A percentile compares a stretch with the other conserved stretches of the same genome.
Evolutionary conservation across 768 basidiomycete species (phyloP).

Genomic region (Tulasnella calospora): DNA sequence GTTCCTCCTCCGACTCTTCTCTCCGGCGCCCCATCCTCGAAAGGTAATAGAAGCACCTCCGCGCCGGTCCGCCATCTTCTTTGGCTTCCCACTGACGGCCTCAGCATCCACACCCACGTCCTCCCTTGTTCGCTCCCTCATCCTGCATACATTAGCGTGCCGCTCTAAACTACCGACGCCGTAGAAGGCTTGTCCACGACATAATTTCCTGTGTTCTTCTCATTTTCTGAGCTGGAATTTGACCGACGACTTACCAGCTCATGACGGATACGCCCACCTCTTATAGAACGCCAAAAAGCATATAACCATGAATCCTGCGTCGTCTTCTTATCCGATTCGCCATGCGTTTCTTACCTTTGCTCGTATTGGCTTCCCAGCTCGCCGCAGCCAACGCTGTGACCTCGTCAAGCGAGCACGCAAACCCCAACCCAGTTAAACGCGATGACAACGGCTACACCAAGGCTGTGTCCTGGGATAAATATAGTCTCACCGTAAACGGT

Average conservation of each 20-base stretch:
- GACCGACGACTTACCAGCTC: neutral
- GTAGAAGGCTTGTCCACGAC: neutral
- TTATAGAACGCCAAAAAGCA: neutral
- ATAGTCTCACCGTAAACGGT: slow-evolving; percentile 62
- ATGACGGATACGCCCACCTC: neutral
- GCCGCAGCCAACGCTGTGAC: neutral
- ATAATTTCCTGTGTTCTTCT: neutral
- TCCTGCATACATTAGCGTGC: neutral
- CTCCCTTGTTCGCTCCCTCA: neutral
- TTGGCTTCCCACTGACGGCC: neutral
- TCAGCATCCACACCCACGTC: neutral
- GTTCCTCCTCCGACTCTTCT: neutral
- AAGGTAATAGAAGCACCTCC: neutral
- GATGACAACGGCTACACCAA: slow-evolving; percentile 6
- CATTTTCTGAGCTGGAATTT: neutral
- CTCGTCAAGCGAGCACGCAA: neutral
- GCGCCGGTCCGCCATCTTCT: neutral
- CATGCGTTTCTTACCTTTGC: slow-evolving; percentile 3
- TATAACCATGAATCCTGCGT: neutral
- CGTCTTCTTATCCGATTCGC: neutral
- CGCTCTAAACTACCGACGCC: neutral
- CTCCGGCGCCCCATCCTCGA: neutral
- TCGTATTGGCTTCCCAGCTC: neutral
- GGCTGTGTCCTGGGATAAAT: slow-evolving; percentile 54
- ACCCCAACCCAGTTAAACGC: neutral